phyloP scores from a whole-genome alignment of 139 green algal species.

The Pleodorina starrii region DNA sequence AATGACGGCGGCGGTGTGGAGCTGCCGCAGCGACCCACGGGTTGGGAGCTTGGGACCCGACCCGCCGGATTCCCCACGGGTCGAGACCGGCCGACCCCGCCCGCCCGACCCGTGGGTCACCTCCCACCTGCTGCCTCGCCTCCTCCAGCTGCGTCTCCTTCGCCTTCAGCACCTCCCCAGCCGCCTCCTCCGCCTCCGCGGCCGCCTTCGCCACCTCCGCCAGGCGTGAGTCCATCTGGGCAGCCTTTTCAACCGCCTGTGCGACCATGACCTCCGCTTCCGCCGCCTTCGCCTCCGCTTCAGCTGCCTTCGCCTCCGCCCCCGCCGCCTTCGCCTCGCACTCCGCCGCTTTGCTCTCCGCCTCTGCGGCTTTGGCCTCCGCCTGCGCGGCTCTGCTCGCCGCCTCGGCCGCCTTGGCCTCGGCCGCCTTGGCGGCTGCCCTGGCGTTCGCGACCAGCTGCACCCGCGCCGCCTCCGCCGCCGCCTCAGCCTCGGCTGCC shows the following conservation, averaged over 20 bases:
- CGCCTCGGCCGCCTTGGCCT: background rate
- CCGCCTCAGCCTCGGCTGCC: background rate
- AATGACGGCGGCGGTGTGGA: too few species aligned
- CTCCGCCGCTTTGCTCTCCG: background rate
- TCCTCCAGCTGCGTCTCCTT: slow-evolving; percentile 15
- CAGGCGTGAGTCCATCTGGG: background rate
- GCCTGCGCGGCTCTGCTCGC: background rate
- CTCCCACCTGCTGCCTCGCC: background rate
- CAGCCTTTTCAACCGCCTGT: background rate
- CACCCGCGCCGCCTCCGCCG: background rate
- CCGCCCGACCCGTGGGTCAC: too few species aligned
- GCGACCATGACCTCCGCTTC: background rate
- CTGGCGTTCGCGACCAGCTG: background rate
- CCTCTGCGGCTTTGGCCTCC: slow-evolving; percentile 2
- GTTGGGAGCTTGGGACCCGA: too few species aligned
- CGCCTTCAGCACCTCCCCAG: slow-evolving; percentile 10
- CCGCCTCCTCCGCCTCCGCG: background rate
- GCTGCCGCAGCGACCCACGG: too few species aligned
- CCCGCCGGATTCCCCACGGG: too few species aligned
- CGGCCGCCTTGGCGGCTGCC: background rate
- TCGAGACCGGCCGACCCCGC: too few species aligned
- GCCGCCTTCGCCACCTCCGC: background rate
- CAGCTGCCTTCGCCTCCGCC: background rate
- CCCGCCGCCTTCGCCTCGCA: background rate
- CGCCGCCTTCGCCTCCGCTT: background rate